Percentiles rank a stretch among this genome's conserved stretches.
Conservation (phyloP, 352 stramenopile species). For the Halophytophthora polymorphica region DNA sequence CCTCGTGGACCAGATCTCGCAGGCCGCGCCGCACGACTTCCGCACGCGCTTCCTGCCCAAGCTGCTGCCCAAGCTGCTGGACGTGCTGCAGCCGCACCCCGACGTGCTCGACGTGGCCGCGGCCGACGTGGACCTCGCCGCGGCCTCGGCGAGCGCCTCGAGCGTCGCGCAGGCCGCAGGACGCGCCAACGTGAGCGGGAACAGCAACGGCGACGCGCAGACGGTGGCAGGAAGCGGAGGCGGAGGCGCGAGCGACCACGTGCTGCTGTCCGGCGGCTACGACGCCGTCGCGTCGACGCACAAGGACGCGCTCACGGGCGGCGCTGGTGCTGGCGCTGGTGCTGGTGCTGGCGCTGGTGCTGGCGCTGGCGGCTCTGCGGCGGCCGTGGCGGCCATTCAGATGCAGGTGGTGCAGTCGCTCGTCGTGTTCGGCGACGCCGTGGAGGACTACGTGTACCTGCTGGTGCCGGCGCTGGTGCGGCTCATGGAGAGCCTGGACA, state of each 20-base stretch:
- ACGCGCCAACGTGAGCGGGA: constrained; percentile 10
- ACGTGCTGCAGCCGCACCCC: constrained; percentile 79
- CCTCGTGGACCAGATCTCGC: constrained; percentile 91
- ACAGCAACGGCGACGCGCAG: constrained; percentile 16
- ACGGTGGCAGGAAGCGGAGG: constrained; percentile 10
- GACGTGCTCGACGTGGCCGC: constrained; percentile 60
- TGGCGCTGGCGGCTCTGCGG: constrained; percentile 11
- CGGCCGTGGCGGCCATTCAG: constrained; percentile 44
- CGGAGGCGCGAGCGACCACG: constrained; percentile 12
- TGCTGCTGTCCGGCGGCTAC: constrained; percentile 19
- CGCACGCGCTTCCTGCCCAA: constrained; percentile 82
- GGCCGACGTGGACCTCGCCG: constrained; percentile 31
- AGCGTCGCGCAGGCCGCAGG: constrained; percentile 7
- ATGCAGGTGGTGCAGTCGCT: constrained; percentile 87
- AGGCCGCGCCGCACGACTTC: constrained; percentile 77
- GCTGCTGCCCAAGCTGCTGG: constrained; percentile 85
- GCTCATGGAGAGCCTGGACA: constrained; percentile 91
- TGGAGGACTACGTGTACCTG: constrained; percentile 94
- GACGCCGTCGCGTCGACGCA: constrained; percentile 19
- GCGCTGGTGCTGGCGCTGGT: constrained; percentile 17
- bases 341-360: constrained; percentile 5
- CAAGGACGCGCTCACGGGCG: constrained; percentile 7
- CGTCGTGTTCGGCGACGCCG: constrained; percentile 88
- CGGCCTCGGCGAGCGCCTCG: constrained; percentile 12
- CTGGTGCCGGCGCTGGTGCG: constrained; percentile 92